phyloP scores from a whole-genome alignment of 129 eudicot species.

The Flaveria sonorensis region DNA sequence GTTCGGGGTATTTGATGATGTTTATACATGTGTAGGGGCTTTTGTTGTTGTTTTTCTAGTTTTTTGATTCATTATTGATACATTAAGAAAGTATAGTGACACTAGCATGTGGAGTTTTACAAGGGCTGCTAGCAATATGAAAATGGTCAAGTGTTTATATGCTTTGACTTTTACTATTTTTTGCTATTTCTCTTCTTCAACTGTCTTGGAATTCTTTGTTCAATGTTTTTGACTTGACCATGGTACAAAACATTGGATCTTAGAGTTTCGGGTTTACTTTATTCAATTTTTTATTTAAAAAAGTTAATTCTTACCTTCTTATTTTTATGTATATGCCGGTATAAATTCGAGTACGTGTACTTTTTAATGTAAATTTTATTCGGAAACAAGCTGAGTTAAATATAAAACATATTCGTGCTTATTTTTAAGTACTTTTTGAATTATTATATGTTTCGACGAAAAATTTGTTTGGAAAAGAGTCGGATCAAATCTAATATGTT shows the following conservation, averaged over 20 bases:
- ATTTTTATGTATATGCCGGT: too few species aligned
- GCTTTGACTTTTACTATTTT: slow-evolving; percentile 7
- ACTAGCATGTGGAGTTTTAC: slow-evolving; percentile 23
- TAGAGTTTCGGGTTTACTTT: too few species aligned
- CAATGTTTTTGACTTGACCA: background rate
- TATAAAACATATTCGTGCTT: too few species aligned
- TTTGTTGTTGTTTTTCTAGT: background rate
- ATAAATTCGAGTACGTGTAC: too few species aligned
- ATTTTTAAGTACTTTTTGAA: too few species aligned
- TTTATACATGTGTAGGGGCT: slow-evolving; percentile 35
- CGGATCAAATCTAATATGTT: too few species aligned
- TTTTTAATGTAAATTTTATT: too few species aligned
- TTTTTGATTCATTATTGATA: slow-evolving; percentile 31
- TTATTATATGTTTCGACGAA: too few species aligned
- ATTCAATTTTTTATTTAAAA: too few species aligned
- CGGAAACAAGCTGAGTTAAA: too few species aligned
- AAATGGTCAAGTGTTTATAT: slow-evolving; percentile 11
- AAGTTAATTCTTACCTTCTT: too few species aligned
- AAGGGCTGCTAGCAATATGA: slow-evolving; percentile 2
- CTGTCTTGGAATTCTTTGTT: background rate
- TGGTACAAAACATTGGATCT: background rate
- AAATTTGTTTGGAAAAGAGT: too few species aligned
- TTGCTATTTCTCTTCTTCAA: background rate
- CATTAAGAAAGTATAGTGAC: slow-evolving; percentile 30
- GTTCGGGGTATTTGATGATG: slow-evolving; percentile 13